Evolutionary conservation across 495 filamentous ascomycete species (phyloP).

Genomic region (Geoglossum glabrum): DNA sequence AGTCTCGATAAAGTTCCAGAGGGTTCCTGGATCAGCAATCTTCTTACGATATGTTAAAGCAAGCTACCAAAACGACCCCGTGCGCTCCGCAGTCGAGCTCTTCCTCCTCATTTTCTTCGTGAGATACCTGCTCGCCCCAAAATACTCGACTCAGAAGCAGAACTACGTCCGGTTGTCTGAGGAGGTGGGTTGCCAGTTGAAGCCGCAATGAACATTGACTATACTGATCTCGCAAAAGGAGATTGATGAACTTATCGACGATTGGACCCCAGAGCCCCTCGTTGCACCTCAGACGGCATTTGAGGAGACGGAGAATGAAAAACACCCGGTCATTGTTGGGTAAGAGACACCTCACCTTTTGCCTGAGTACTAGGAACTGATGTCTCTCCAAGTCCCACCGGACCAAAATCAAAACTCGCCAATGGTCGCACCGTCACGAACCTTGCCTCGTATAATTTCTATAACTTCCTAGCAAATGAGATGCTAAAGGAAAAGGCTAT

Average conservation of each 20-base stretch:
- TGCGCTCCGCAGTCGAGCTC: conserved; percentile 82
- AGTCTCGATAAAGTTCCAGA: conserved; percentile 56
- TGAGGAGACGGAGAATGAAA: conserved; percentile 70
- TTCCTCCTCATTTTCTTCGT: conserved; percentile 92
- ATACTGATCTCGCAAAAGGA: conserved; percentile 29
- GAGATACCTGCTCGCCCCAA: conserved; percentile 74
- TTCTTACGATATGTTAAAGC: conserved; percentile 86
- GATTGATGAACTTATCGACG: conserved; percentile 90
- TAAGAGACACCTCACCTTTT: conserved; percentile 20
- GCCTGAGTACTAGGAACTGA: not conserved
- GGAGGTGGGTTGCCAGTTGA: conserved; percentile 29
- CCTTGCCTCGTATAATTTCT: conserved; percentile 86
- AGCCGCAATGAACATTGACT: not conserved
- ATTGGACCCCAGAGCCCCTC: conserved; percentile 90
- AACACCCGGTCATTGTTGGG: conserved; percentile 71
- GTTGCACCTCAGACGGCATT: conserved; percentile 48
- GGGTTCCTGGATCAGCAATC: conserved; percentile 82
- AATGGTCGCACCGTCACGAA: conserved; percentile 84
- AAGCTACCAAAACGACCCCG: conserved; percentile 92
- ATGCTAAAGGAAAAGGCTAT: conserved; percentile 85
- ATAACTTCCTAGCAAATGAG: conserved; percentile 86
- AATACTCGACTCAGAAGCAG: conserved; percentile 70
- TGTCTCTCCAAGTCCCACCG: conserved; percentile 45
- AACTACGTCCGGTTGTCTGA: conserved; percentile 77
- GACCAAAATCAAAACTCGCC: conserved; percentile 70